Evolutionary conservation across 2,329 filamentous ascomycete species (phyloP).

Genomic region (Calonectria leucothoes): DNA sequence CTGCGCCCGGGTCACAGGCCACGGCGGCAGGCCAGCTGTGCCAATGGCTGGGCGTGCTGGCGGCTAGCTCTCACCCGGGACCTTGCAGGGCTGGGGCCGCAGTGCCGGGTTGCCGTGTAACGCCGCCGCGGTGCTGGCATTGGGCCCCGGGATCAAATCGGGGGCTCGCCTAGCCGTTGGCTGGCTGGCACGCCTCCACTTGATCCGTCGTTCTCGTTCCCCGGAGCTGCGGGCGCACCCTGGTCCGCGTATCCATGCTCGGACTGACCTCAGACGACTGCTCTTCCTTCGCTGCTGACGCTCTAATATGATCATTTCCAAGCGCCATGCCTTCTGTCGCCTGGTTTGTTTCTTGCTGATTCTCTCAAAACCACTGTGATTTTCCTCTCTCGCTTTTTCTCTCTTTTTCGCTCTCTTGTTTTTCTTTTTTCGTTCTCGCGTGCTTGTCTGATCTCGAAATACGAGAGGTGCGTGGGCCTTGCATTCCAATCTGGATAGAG

Average conservation of each 20-base stretch:
- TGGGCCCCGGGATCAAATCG: neutral
- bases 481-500: neutral
- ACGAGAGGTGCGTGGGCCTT: neutral
- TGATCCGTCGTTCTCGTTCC: slow-evolving; percentile 2
- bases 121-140: neutral
- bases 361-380: neutral
- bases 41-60: slow-evolving; percentile 32
- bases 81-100: slow-evolving; percentile 26
- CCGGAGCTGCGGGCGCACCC: slow-evolving; percentile 10
- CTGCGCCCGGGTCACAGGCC: neutral
- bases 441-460: neutral
- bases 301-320: neutral
- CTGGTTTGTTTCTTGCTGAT: neutral
- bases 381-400: neutral
- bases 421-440: neutral
- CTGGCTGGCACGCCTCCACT: too few species aligned
- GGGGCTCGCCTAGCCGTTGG: neutral
- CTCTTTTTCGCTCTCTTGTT: neutral
- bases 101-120: slow-evolving; percentile 29
- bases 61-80: slow-evolving; percentile 27
- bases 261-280: slow-evolving; percentile 2
- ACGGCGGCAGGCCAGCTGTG: slow-evolving; percentile 26
- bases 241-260: neutral
- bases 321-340: neutral
- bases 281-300: neutral